These are phyloP conservation scores for Austroboletus novae-zelandiae DNA, from an alignment of 1,284 basidiomycete genomes.

Conservation along the genomic window DNA sequence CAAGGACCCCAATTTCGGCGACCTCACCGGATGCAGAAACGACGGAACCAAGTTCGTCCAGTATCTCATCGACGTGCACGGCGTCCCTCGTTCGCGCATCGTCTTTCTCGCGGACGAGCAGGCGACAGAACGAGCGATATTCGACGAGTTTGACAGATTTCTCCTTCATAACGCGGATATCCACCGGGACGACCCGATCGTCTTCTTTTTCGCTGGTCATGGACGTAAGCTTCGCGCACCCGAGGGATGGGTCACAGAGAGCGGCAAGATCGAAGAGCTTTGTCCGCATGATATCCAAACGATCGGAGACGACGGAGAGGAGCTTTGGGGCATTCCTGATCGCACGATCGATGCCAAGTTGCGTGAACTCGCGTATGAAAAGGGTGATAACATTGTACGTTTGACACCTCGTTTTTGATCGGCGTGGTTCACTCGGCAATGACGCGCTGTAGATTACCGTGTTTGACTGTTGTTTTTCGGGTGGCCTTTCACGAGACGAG, in stretches of 20 bases:
- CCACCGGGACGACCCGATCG: slow-evolving; percentile 53
- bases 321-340: slow-evolving; percentile 41
- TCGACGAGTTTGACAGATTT: slow-evolving; percentile 44
- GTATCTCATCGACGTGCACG: slow-evolving; percentile 50
- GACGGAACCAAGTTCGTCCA: slow-evolving; percentile 51
- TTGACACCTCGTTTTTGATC: neutral
- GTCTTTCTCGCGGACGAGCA: slow-evolving; percentile 48
- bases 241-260: slow-evolving; percentile 47
- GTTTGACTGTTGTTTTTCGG: slow-evolving; percentile 24
- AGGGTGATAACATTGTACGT: slow-evolving; percentile 56
- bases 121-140: slow-evolving; percentile 54
- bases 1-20: slow-evolving; percentile 40
- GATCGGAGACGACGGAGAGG: slow-evolving; percentile 39
- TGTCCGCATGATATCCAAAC: slow-evolving; percentile 51
- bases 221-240: slow-evolving; percentile 51
- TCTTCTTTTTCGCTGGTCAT: slow-evolving; percentile 67
- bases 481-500: slow-evolving; percentile 17
- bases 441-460: slow-evolving; percentile 7
- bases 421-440: neutral
- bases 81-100: slow-evolving; percentile 54
- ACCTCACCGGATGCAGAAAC: slow-evolving; percentile 53
- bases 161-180: slow-evolving; percentile 55
- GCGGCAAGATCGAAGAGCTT: slow-evolving; percentile 47
- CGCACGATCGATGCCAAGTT: slow-evolving; percentile 54
- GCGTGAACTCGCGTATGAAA: slow-evolving; percentile 43